These are phyloP conservation scores for Gynandropsis gynandra DNA, from an alignment of 345 rosid species.

Conservation along the genomic window DNA sequence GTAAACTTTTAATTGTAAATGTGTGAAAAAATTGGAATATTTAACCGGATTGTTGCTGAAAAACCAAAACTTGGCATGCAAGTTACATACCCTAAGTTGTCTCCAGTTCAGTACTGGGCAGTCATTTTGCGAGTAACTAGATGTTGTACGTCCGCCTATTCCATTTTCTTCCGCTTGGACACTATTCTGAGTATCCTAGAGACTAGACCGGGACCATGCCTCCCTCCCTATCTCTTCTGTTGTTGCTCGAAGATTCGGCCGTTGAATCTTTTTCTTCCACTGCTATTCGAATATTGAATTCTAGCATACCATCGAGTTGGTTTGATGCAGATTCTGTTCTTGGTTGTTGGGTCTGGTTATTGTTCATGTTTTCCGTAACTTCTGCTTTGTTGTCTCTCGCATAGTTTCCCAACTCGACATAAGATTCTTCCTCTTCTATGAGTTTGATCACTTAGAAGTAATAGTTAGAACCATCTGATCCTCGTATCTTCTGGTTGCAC, in stretches of 20 bases:
- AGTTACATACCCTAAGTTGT: slow-evolving; percentile 60
- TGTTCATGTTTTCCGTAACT: slow-evolving; percentile 59
- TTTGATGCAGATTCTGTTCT: slow-evolving; percentile 33
- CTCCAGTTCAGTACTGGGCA: slow-evolving; percentile 78
- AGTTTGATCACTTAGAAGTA: slow-evolving; percentile 59
- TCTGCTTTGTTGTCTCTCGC: slow-evolving; percentile 69
- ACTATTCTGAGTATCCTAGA: slow-evolving; percentile 76
- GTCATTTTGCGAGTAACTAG: slow-evolving; percentile 78
- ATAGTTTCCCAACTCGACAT: slow-evolving; percentile 42
- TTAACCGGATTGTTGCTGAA: slow-evolving; percentile 3
- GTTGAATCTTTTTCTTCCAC: slow-evolving; percentile 64
- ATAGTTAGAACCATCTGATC: slow-evolving; percentile 99
- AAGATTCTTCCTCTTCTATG: slow-evolving; percentile 69
- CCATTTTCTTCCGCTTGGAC: slow-evolving; percentile 69
- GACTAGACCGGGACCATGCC: slow-evolving; percentile 95
- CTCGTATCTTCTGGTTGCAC: slow-evolving; percentile 43
- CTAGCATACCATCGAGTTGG: slow-evolving; percentile 38
- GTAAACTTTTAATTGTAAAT: not conserved
- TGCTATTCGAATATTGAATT: slow-evolving; percentile 36
- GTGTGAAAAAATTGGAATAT: not conserved
- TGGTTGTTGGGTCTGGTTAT: slow-evolving; percentile 45
- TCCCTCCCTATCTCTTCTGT: slow-evolving; percentile 82
- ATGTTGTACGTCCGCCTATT: slow-evolving; percentile 46
- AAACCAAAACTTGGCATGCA: slow-evolving; percentile 7
- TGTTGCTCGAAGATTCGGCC: slow-evolving; percentile 76